Evolutionary conservation across 2,329 filamentous ascomycete species (phyloP).

Genomic region (Penicillium polonicum): DNA sequence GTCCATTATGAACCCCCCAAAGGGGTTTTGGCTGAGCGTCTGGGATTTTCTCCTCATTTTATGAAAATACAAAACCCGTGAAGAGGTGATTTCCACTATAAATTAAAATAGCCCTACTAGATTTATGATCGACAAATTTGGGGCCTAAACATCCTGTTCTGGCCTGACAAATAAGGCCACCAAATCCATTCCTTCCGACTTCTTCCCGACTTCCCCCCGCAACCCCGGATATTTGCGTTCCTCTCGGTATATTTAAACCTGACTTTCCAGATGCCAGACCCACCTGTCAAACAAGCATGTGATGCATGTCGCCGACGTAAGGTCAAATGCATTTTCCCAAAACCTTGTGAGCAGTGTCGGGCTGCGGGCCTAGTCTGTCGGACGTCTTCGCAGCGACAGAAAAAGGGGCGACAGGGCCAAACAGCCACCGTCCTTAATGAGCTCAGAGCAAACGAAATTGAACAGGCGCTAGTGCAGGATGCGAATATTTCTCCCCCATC

Average conservation of each 20-base stretch:
- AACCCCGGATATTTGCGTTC: conserved; percentile 1
- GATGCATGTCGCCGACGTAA: conserved; percentile 29
- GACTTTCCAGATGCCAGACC: background rate
- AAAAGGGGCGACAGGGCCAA: conserved; percentile 24
- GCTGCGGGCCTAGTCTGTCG: conserved; percentile 19
- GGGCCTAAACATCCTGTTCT: too few species aligned
- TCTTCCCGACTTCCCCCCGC: conserved; percentile 12
- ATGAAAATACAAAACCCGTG: too few species aligned
- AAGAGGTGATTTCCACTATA: background rate
- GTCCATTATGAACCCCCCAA: background rate
- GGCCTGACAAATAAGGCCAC: conserved; percentile 1
- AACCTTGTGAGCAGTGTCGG: conserved; percentile 22
- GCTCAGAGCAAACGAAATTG: conserved; percentile 9
- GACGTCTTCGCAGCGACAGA: conserved; percentile 15
- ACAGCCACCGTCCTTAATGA: conserved; percentile 24
- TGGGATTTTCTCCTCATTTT: background rate
- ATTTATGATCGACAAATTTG: background rate
- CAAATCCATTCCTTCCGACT: background rate
- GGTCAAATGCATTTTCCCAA: conserved; percentile 20
- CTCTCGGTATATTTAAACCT: background rate
- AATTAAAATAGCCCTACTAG: background rate
- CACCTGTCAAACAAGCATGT: conserved; percentile 19
- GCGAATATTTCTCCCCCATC: background rate
- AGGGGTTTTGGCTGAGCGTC: background rate
- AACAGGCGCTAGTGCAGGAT: background rate